Evolutionary conservation across 2,329 filamentous ascomycete species (phyloP).

Genomic region (Pyrenophora tritici-repentis): DNA sequence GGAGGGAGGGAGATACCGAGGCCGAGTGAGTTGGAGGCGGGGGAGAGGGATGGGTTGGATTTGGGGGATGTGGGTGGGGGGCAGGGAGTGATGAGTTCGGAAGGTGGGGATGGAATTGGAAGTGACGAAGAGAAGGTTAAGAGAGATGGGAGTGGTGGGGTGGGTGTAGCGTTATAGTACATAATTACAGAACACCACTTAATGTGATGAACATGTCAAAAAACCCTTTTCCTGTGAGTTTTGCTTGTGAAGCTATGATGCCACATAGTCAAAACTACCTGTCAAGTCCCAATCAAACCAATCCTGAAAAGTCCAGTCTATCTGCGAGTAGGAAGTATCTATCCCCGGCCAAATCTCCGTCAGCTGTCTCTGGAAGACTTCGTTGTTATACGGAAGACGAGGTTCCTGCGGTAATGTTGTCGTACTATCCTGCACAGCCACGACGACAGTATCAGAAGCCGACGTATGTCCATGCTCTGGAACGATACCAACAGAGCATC

Average conservation of each 20-base stretch:
- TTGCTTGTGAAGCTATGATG: too few species aligned
- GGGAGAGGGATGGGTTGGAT: neutral
- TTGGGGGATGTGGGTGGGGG: neutral
- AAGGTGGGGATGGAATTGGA: too few species aligned
- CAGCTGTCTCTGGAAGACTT: constrained; percentile 3
- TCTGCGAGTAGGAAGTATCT: constrained; percentile 3
- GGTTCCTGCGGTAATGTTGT: neutral
- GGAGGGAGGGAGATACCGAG: constrained; percentile 9
- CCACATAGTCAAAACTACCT: neutral
- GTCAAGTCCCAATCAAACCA: constrained; percentile 1
- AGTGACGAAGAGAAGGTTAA: too few species aligned
- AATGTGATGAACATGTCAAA: too few species aligned
- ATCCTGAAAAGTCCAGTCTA: constrained; percentile 8
- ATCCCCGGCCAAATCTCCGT: constrained; percentile 6
- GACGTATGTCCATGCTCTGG: neutral
- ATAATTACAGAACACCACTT: too few species aligned
- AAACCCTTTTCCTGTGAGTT: too few species aligned
- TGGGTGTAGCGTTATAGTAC: too few species aligned
- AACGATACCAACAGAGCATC: neutral
- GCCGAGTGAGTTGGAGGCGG: constrained; percentile 12
- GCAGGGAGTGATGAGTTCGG: too few species aligned
- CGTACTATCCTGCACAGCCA: neutral
- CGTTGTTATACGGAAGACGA: neutral
- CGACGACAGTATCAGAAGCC: neutral
- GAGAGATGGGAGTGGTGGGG: too few species aligned